A percentile compares a stretch with the other conserved stretches of the same genome.
Conservation (phyloP, 2,329 filamentous ascomycete species). For the Elsinoe batatas region DNA sequence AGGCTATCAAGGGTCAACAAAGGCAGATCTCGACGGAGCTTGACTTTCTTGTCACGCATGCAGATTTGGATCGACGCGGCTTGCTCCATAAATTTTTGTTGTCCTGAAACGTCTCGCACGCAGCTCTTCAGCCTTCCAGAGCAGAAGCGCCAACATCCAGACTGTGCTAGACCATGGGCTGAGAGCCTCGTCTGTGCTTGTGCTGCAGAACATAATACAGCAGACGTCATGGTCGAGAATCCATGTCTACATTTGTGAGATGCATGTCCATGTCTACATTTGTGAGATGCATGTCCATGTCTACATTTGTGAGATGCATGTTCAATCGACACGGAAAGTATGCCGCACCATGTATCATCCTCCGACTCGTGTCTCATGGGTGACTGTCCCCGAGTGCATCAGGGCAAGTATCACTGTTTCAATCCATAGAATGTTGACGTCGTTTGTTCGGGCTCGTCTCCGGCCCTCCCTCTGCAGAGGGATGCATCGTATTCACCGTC, state of each 20-base stretch:
- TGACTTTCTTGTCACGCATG: slow-evolving; percentile 4
- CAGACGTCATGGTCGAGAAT: background rate
- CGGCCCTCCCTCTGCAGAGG: background rate
- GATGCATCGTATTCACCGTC: background rate
- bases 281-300: too few species aligned
- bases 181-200: background rate
- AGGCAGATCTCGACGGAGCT: slow-evolving; percentile 3
- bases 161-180: slow-evolving; percentile 1
- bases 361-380: background rate
- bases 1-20: slow-evolving; percentile 2
- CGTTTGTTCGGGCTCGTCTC: background rate
- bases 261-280: too few species aligned
- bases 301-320: too few species aligned
- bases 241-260: too few species aligned
- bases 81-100: background rate
- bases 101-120: background rate
- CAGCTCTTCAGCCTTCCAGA: slow-evolving; percentile 8
- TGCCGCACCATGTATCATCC: too few species aligned
- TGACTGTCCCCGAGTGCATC: background rate
- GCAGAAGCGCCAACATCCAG: background rate
- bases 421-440: background rate
- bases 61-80: slow-evolving; percentile 8
- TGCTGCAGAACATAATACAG: background rate
- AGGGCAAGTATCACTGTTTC: background rate
- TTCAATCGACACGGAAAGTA: too few species aligned